A percentile compares a stretch with the other conserved stretches of the same genome.
These are phyloP conservation scores for Pythium rishiriense DNA, from an alignment of 352 stramenopile species.

Conservation along the genomic window DNA sequence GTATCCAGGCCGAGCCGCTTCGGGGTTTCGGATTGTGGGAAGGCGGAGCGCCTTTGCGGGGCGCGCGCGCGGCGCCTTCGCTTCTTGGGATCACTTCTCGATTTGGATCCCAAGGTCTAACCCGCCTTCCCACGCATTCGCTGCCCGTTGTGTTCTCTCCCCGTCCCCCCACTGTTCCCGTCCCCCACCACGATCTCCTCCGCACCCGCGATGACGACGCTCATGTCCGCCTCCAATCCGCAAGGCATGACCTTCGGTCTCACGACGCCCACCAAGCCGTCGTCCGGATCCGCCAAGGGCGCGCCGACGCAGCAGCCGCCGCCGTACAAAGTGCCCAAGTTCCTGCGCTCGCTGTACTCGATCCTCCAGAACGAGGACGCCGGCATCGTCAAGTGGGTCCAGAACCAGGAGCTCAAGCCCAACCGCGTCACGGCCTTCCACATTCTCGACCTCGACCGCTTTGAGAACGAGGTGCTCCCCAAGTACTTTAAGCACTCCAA, in stretches of 20 bases:
- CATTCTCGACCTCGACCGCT: slow-evolving; percentile 71
- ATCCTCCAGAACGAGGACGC: slow-evolving; percentile 80
- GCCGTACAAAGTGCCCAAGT: slow-evolving; percentile 77
- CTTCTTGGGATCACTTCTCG: slow-evolving; percentile 22
- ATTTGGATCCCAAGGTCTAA: slow-evolving; percentile 24
- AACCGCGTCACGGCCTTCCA: slow-evolving; percentile 74
- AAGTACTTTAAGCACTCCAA: slow-evolving; percentile 95
- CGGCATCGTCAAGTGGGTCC: slow-evolving; percentile 65
- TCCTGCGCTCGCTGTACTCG: slow-evolving; percentile 75
- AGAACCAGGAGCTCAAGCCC: slow-evolving; percentile 67
- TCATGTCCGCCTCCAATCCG: slow-evolving; percentile 1
- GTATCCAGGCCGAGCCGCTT: background rate
- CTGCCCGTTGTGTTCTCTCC: too few species aligned
- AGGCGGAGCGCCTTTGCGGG: background rate
- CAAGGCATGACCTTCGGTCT: slow-evolving; percentile 19
- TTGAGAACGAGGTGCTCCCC: slow-evolving; percentile 90
- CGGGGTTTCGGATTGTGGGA: slow-evolving; percentile 6
- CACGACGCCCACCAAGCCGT: slow-evolving; percentile 2
- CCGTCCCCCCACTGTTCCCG: background rate
- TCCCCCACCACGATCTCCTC: background rate
- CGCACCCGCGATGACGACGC: slow-evolving; percentile 7
- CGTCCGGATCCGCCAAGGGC: slow-evolving; percentile 1
- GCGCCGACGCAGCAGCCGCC: background rate
- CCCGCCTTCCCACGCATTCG: slow-evolving; percentile 6
- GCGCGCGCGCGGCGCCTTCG: background rate